Evolutionary conservation across 305 asterid genomes (phyloP).

Genomic region (Andrographis paniculata): DNA sequence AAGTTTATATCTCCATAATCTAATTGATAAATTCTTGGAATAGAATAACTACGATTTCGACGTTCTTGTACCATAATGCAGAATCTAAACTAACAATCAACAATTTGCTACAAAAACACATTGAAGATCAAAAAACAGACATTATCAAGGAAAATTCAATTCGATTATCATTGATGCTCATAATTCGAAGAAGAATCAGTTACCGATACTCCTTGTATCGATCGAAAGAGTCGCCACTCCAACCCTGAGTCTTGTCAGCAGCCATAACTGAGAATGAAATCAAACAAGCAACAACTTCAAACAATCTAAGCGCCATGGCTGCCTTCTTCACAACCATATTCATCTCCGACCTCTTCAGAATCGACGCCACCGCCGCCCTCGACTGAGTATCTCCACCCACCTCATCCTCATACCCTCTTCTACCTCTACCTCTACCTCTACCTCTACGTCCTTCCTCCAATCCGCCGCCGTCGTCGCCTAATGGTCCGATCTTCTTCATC

Average conservation of each 20-base stretch:
- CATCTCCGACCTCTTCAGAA: conserved; percentile 40
- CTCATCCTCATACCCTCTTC: conserved; percentile 21
- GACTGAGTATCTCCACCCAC: conserved; percentile 44
- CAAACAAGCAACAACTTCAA: conserved; percentile 49
- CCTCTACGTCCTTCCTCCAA: conserved; percentile 39
- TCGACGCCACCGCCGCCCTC: conserved; percentile 36
- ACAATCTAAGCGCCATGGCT: conserved; percentile 61
- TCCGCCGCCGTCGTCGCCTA: conserved; percentile 23
- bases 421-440: conserved; percentile 17
- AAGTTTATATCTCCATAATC: too few relatives aligned
- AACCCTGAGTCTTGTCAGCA: conserved; percentile 80
- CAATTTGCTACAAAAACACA: too few relatives aligned
- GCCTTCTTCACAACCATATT: conserved; percentile 28
- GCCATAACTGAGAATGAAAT: conserved; percentile 60
- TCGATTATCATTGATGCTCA: not conserved
- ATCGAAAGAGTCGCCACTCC: conserved; percentile 90
- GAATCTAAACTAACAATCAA: too few relatives aligned
- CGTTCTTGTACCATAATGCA: too few relatives aligned
- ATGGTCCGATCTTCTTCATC: conserved; percentile 43
- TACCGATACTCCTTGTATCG: conserved; percentile 84
- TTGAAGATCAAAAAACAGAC: too few relatives aligned
- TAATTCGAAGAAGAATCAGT: not conserved
- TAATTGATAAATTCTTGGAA: too few relatives aligned
- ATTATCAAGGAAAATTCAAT: too few relatives aligned
- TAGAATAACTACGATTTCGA: too few relatives aligned